Percentiles rank a stretch among this genome's conserved stretches.
These are phyloP conservation scores for Fusarium dlaminii DNA, from an alignment of 2,329 filamentous ascomycete genomes.

Conservation along the genomic window DNA sequence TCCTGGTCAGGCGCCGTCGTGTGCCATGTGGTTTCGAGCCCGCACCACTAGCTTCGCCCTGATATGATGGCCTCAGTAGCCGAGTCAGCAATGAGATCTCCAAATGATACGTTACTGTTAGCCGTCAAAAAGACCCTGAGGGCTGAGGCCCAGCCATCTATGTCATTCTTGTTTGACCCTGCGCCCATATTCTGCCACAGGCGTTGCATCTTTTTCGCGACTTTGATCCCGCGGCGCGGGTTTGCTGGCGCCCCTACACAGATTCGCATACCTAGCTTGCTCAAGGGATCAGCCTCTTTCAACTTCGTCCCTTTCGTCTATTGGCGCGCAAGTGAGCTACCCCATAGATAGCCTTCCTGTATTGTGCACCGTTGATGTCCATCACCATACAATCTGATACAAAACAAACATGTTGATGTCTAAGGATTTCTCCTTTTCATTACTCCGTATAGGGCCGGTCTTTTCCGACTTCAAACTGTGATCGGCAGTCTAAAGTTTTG, in stretches of 20 bases:
- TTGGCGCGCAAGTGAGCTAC: constrained; percentile 29
- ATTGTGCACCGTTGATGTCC: neutral
- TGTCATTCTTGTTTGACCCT: constrained; percentile 22
- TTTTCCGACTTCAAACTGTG: neutral
- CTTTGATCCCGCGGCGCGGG: neutral
- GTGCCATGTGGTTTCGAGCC: constrained; percentile 23
- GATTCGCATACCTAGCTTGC: constrained; percentile 5
- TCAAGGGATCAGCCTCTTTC: constrained; percentile 15
- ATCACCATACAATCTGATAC: constrained; percentile 10
- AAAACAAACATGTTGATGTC: constrained; percentile 12
- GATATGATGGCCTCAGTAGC: constrained; percentile 14
- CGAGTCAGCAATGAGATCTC: constrained; percentile 28
- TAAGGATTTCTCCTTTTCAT: neutral
- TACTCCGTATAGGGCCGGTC: neutral
- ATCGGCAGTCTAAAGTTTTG: constrained; percentile 11
- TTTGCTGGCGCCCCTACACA: constrained; percentile 7
- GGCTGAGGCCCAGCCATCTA: constrained; percentile 18
- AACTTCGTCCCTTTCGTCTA: neutral
- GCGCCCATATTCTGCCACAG: neutral
- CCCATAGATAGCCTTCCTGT: neutral
- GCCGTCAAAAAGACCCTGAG: constrained; percentile 21
- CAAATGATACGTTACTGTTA: constrained; percentile 34
- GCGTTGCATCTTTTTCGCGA: neutral
- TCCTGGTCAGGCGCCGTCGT: constrained; percentile 12
- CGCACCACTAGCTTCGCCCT: constrained; percentile 11